Evolutionary conservation across 2,329 filamentous ascomycete genomes (phyloP).

Genomic region (Aspergillus sp.): DNA sequence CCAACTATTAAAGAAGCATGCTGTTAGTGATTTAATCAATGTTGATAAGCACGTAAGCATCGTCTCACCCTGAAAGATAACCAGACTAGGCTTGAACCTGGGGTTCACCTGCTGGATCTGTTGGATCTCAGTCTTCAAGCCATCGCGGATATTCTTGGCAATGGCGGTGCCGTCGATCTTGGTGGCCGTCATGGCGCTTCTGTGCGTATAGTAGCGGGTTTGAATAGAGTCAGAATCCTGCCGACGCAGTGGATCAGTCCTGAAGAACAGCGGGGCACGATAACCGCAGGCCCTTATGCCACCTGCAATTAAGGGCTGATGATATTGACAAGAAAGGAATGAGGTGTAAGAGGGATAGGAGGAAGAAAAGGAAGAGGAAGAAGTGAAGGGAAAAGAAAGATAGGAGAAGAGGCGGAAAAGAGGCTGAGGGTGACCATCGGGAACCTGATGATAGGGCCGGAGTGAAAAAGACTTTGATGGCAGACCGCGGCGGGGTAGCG

Average conservation of each 20-base stretch:
- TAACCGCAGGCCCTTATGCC: constrained; percentile 11
- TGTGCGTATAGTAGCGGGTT: constrained; percentile 39
- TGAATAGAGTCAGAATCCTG: constrained; percentile 12
- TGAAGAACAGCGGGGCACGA: constrained; percentile 10
- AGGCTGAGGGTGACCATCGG: constrained; percentile 11
- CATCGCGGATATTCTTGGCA: constrained; percentile 82
- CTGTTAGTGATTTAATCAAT: neutral
- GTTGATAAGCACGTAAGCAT: neutral
- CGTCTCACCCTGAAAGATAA: constrained; percentile 81
- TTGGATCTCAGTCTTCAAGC: constrained; percentile 71
- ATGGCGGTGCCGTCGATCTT: constrained; percentile 96
- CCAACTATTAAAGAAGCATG: constrained; percentile 56
- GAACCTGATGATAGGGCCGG: constrained; percentile 1
- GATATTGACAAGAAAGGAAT: constrained; percentile 5
- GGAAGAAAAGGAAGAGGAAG: constrained; percentile 4
- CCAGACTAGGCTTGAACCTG: constrained; percentile 79
- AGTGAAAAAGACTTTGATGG: constrained; percentile 10
- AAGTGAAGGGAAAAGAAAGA: constrained; percentile 7
- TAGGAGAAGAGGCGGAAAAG: neutral
- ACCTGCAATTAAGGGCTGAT: constrained; percentile 8
- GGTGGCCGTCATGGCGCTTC: constrained; percentile 67
- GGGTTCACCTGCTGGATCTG: constrained; percentile 76
- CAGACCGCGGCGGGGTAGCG: constrained; percentile 19
- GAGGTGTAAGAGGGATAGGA: constrained; percentile 8
- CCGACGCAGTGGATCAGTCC: constrained; percentile 10